Evolutionary conservation across 768 basidiomycete species (phyloP).

Genomic region (Leccinum boreale): DNA sequence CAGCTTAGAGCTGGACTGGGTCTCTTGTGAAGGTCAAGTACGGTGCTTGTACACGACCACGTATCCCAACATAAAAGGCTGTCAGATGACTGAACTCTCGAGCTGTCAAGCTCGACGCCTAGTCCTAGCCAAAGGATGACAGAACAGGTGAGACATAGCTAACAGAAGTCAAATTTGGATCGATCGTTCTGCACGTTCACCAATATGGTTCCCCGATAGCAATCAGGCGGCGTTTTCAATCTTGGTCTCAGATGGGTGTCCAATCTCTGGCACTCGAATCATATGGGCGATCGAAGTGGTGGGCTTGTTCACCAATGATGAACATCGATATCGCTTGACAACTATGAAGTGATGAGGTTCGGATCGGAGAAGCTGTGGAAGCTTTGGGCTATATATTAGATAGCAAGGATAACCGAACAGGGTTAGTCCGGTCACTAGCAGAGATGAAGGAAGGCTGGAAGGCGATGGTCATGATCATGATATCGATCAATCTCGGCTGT

Average conservation of each 20-base stretch:
- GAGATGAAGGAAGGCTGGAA: not conserved
- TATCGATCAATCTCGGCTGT: not conserved
- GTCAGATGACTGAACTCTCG: not conserved
- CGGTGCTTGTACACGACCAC: not conserved
- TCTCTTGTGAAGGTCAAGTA: slow-evolving; percentile 31
- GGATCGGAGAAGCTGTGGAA: not conserved
- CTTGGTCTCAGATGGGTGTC: not conserved
- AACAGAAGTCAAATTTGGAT: not conserved
- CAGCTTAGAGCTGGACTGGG: slow-evolving; percentile 67
- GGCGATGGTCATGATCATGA: too few relatives aligned
- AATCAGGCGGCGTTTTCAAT: not conserved
- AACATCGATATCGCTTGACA: not conserved
- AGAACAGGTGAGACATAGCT: not conserved
- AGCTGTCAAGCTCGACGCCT: not conserved
- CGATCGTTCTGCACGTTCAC: not conserved
- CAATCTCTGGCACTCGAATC: not conserved
- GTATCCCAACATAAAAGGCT: not conserved
- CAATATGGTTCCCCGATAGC: not conserved
- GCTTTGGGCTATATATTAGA: not conserved
- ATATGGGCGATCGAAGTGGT: not conserved
- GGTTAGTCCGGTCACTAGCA: not conserved
- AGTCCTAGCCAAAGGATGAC: not conserved
- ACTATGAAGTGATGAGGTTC: not conserved
- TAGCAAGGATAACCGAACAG: not conserved
- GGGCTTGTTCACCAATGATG: not conserved